Percentiles rank a stretch among this genome's conserved stretches.
Evolutionary conservation across 306 rosid species (phyloP).

Genomic region (Macrotyloma uniflorum): DNA sequence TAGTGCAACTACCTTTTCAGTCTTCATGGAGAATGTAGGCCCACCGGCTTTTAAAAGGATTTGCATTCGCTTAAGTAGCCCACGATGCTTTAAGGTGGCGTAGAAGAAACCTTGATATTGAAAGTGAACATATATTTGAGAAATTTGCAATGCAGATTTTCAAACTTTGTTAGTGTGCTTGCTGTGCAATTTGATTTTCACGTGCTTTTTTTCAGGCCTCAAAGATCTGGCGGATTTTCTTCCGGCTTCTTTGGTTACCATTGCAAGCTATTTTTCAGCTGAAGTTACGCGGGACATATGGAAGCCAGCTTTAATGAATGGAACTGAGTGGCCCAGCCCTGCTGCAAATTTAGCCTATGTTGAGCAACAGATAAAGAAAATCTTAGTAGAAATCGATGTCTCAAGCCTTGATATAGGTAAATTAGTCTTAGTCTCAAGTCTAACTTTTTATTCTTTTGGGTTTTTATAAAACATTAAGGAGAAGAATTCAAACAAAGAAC

Average conservation of each 20-base stretch:
- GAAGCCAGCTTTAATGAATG: slow-evolving; percentile 96
- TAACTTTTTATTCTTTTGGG: background rate
- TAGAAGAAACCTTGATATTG: background rate
- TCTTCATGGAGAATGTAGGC: too few relatives aligned
- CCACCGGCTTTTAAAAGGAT: background rate
- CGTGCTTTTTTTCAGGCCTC: slow-evolving; percentile 65
- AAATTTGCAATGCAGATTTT: slow-evolving; percentile 22
- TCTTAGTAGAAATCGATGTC: slow-evolving; percentile 89
- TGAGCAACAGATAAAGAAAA: slow-evolving; percentile 86
- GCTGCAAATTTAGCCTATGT: slow-evolving; percentile 81
- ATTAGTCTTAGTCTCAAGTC: slow-evolving; percentile 33
- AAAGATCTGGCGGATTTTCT: slow-evolving; percentile 91
- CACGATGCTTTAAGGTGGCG: slow-evolving; percentile 6
- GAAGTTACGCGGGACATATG: slow-evolving; percentile 97
- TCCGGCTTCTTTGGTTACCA: slow-evolving; percentile 88
- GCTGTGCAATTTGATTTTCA: slow-evolving; percentile 30
- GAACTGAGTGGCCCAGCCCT: slow-evolving; percentile 99
- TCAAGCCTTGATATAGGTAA: slow-evolving; percentile 90
- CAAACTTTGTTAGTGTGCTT: slow-evolving; percentile 26
- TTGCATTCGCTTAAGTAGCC: background rate
- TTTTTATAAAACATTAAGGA: background rate
- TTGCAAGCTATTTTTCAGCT: slow-evolving; percentile 85
- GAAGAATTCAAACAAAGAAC: background rate
- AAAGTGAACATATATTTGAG: background rate
- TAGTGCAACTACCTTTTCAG: too few relatives aligned